Conservation (phyloP, 306 rosid species). For the Amphicarpaea edgeworthii region DNA sequence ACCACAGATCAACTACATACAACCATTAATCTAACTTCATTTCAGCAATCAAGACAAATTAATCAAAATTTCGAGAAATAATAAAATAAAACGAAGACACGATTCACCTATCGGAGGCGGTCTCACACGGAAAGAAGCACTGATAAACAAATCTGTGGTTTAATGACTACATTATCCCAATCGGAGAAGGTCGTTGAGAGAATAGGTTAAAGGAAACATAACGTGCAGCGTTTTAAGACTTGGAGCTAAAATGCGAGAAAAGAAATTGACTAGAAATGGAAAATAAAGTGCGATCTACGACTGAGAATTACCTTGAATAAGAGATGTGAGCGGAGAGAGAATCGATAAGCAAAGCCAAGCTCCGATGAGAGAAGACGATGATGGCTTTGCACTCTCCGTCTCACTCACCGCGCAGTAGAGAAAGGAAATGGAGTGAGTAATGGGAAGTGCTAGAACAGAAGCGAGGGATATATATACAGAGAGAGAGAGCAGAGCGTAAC, state of each 20-base stretch:
- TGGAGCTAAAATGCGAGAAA: conserved; percentile 1
- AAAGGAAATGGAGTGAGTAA: conserved; percentile 3
- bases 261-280: background rate
- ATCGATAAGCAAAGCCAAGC: background rate
- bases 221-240: background rate
- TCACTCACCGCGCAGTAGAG: background rate
- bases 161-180: background rate
- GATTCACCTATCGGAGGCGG: background rate
- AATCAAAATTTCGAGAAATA: background rate
- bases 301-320: conserved; percentile 4
- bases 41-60: conserved; percentile 2
- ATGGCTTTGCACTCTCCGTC: background rate
- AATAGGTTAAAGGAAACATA: background rate
- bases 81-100: conserved; percentile 1
- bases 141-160: background rate
- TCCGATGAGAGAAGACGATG: background rate
- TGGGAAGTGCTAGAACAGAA: background rate
- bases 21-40: conserved; percentile 31
- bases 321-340: background rate
- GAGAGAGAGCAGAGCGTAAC: background rate
- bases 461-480: conserved; percentile 16
- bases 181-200: background rate
- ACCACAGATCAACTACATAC: conserved; percentile 47
- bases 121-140: background rate
- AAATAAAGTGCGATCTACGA: conserved; percentile 1